Evolutionary conservation across 2,329 filamentous ascomycete genomes (phyloP).

Genomic region (Cladosporium oxysporum): DNA sequence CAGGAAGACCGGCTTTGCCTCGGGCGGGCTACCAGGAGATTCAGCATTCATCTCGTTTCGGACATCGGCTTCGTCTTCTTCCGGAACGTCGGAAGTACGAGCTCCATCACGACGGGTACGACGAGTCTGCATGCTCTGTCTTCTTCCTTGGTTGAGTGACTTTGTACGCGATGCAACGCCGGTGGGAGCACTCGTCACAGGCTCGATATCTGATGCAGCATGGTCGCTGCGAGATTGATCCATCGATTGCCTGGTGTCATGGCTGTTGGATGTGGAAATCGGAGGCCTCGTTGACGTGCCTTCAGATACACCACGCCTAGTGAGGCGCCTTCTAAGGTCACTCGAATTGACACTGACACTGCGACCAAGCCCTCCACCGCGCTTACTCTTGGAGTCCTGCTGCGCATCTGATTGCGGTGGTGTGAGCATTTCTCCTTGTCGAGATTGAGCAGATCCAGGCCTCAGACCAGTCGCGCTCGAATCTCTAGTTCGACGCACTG

Average conservation of each 20-base stretch:
- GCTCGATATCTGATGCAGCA: conserved; percentile 54
- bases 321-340: conserved; percentile 70
- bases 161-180: conserved; percentile 74
- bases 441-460: conserved; percentile 56
- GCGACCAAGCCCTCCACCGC: conserved; percentile 68
- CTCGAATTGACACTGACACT: conserved; percentile 92
- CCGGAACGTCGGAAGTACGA: conserved; percentile 75
- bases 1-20: conserved; percentile 90
- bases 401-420: conserved; percentile 64
- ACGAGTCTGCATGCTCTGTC: conserved; percentile 89
- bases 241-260: conserved; percentile 36
- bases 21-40: conserved; percentile 64
- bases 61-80: conserved; percentile 70
- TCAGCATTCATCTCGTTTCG: conserved; percentile 62
- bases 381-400: conserved; percentile 9
- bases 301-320: conserved; percentile 57
- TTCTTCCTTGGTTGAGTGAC: conserved; percentile 82
- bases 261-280: conserved; percentile 30
- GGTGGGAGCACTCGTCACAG: conserved; percentile 36
- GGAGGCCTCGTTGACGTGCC: conserved; percentile 45
- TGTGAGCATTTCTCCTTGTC: conserved; percentile 65
- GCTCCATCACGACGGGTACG: conserved; percentile 59
- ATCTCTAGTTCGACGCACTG: conserved; percentile 66
- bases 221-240: conserved; percentile 38
- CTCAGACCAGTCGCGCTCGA: conserved; percentile 51